Evolutionary conservation across 1,284 basidiomycete species (phyloP).

Genomic region (Pterulicium gracile): DNA sequence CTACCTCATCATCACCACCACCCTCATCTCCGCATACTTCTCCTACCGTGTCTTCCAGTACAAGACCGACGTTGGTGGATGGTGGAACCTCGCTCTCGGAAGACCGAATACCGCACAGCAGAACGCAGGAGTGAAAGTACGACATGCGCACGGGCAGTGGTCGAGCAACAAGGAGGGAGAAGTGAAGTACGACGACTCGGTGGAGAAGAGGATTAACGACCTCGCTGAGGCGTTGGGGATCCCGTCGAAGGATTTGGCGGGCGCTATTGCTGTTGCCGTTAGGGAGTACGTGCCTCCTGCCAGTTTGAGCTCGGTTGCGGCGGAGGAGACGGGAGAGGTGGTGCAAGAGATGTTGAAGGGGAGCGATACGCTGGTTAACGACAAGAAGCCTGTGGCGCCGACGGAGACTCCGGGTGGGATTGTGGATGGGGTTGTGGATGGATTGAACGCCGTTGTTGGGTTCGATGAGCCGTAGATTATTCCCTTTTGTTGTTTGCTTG

Average conservation of each 20-base stretch:
- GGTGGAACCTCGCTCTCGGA: slow-evolving; percentile 46
- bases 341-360: slow-evolving; percentile 28
- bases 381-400: slow-evolving; percentile 9
- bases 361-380: slow-evolving; percentile 27
- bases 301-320: slow-evolving; percentile 40
- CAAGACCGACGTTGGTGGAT: slow-evolving; percentile 44
- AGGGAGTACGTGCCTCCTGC: slow-evolving; percentile 45
- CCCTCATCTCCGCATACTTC: slow-evolving; percentile 37
- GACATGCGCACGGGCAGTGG: no score
- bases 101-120: slow-evolving; percentile 11
- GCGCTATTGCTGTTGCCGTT: slow-evolving; percentile 48
- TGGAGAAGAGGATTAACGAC: slow-evolving; percentile 45
- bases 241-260: slow-evolving; percentile 45
- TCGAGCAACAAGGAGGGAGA: slow-evolving; percentile 1
- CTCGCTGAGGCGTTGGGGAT: slow-evolving; percentile 53
- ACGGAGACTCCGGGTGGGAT: slow-evolving; percentile 8
- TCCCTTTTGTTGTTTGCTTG: not conserved
- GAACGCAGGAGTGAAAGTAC: not conserved
- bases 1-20: slow-evolving; percentile 30
- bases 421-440: slow-evolving; percentile 21
- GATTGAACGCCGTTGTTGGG: slow-evolving; percentile 33
- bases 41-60: slow-evolving; percentile 36
- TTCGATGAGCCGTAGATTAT: slow-evolving; percentile 30
- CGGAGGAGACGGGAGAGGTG: slow-evolving; percentile 27
- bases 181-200: slow-evolving; percentile 17